Evolutionary conservation across 176 grass and related monocot species (phyloP).

Genomic region (Carex littledalei): DNA sequence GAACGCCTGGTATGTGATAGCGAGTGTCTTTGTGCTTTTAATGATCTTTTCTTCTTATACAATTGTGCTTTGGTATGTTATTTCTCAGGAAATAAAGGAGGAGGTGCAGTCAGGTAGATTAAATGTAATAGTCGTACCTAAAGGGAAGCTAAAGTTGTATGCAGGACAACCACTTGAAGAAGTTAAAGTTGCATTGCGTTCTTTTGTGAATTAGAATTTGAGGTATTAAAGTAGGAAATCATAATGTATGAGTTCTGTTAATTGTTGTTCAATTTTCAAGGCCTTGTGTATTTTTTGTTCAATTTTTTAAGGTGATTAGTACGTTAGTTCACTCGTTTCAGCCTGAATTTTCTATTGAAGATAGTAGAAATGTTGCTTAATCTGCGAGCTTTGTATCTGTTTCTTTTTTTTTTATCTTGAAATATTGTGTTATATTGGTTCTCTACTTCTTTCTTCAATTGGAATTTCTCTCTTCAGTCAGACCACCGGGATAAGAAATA

Average conservation of each 20-base stretch:
- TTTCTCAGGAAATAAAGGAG: conserved; percentile 35
- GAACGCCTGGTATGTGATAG: background rate
- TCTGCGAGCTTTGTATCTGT: background rate
- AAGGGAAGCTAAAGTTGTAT: conserved; percentile 37
- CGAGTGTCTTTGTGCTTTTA: background rate
- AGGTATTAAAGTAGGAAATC: background rate
- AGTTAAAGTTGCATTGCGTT: conserved; percentile 26
- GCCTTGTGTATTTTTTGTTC: background rate
- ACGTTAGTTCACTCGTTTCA: background rate
- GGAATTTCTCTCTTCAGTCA: background rate
- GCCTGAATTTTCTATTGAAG: background rate
- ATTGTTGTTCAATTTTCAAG: background rate
- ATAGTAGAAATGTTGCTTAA: background rate
- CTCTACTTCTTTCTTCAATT: background rate
- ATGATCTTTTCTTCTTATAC: background rate
- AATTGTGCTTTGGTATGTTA: background rate
- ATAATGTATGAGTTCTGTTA: background rate
- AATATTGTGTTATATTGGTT: background rate
- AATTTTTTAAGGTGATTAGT: background rate
- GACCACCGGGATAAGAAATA: background rate
- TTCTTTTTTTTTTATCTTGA: background rate
- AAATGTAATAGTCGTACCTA: conserved; percentile 33
- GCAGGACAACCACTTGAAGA: conserved; percentile 33
- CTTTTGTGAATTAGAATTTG: conserved; percentile 23
- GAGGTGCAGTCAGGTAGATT: conserved; percentile 18